A percentile compares a stretch with the other conserved stretches of the same genome.
phyloP scores from a whole-genome alignment of 768 basidiomycete genomes.

The Rhodotorula diobovata region DNA sequence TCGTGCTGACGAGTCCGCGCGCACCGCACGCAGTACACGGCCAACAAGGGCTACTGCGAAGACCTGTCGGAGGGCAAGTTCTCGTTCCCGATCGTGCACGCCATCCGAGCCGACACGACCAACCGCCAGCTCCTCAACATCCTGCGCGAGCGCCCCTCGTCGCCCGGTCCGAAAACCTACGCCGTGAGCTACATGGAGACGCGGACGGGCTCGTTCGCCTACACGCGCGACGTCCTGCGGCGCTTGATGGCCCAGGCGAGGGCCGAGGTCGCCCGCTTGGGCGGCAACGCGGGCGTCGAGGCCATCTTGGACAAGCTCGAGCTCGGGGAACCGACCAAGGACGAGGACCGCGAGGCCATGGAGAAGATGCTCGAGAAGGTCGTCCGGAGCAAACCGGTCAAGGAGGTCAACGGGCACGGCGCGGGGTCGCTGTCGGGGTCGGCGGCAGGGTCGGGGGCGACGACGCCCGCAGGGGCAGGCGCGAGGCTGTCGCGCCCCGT shows the following conservation, averaged over 20 bases:
- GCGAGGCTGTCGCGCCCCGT: too few species aligned
- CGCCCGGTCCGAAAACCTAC: slow-evolving; percentile 72
- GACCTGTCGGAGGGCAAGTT: slow-evolving; percentile 96
- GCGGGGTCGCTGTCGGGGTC: too few species aligned
- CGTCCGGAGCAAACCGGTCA: not conserved
- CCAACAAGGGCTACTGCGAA: slow-evolving; percentile 72
- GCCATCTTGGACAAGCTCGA: slow-evolving; percentile 37
- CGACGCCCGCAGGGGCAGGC: too few species aligned
- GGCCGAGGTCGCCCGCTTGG: slow-evolving; percentile 65
- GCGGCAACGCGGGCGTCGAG: slow-evolving; percentile 59
- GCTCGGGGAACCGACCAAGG: slow-evolving; percentile 15
- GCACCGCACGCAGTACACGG: slow-evolving; percentile 60
- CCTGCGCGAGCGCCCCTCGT: slow-evolving; percentile 78
- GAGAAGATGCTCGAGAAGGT: slow-evolving; percentile 1
- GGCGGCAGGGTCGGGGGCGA: too few species aligned
- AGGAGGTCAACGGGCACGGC: not conserved
- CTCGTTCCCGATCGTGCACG: slow-evolving; percentile 90
- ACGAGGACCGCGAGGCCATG: slow-evolving; percentile 4
- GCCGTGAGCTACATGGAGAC: slow-evolving; percentile 71
- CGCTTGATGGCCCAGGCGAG: slow-evolving; percentile 65
- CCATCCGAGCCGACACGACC: slow-evolving; percentile 68
- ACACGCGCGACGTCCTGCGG: slow-evolving; percentile 67
- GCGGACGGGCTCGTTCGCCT: slow-evolving; percentile 77
- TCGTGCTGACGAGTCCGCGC: not conserved
- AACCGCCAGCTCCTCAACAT: slow-evolving; percentile 82